Conservation (phyloP, 108 stramenopile species). For the Aurantiochytrium sp. region DNA sequence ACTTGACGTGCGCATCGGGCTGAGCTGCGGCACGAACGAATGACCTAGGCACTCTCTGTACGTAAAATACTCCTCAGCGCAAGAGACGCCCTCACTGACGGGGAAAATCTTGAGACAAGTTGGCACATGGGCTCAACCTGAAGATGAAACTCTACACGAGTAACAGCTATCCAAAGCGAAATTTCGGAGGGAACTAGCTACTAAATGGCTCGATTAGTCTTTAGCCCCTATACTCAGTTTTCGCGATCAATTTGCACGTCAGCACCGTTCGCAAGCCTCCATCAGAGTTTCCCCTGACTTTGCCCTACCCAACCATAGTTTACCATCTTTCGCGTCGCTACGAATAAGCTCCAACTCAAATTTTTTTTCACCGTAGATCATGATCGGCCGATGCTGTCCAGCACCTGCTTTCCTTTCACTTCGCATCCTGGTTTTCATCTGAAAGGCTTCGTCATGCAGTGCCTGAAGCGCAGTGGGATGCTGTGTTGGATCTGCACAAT, state of each 20-base stretch:
- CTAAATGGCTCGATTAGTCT: conserved; percentile 95
- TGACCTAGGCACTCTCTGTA: too few relatives aligned
- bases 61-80: too few relatives aligned
- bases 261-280: conserved; percentile 83
- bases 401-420: conserved; percentile 71
- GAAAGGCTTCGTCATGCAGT: too few relatives aligned
- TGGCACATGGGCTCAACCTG: too few relatives aligned
- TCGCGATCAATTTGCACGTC: conserved; percentile 77
- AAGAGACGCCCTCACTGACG: too few relatives aligned
- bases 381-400: conserved; percentile 78
- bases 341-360: conserved; percentile 83
- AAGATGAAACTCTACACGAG: conserved; percentile 68
- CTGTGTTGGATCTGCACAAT: too few relatives aligned
- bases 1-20: too few relatives aligned
- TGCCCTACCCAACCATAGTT: conserved; percentile 92
- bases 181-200: conserved; percentile 93
- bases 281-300: conserved; percentile 93
- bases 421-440: conserved; percentile 67
- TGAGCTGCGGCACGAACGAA: too few relatives aligned
- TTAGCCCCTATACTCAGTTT: conserved; percentile 95
- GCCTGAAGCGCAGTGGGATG: too few relatives aligned
- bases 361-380: conserved; percentile 65
- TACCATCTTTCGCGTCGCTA: conserved; percentile 92
- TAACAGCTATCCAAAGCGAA: conserved; percentile 85
- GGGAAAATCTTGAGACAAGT: too few relatives aligned